phyloP scores from a whole-genome alignment of 2,329 filamentous ascomycete genomes.

The Venturiaceae sp. region DNA sequence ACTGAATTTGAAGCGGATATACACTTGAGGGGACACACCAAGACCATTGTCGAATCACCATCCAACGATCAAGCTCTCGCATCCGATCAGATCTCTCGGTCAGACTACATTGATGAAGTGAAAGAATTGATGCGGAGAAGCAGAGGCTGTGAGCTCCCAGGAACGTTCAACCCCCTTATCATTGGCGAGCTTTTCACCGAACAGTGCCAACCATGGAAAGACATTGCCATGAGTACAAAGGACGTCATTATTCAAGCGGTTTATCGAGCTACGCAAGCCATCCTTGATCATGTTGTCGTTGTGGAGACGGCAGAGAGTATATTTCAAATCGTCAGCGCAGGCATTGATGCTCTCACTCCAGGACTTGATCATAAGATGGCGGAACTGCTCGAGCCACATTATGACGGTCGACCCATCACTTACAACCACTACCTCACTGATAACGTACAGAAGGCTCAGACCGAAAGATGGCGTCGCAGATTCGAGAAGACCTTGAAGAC shows the following conservation, averaged over 20 bases:
- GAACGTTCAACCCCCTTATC: conserved; percentile 50
- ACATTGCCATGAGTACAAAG: conserved; percentile 27
- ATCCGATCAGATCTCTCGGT: conserved; percentile 17
- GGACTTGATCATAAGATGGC: conserved; percentile 6
- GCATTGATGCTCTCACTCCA: background rate
- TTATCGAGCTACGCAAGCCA: background rate
- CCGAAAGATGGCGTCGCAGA: conserved; percentile 10
- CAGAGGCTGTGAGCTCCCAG: conserved; percentile 48
- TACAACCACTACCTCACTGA: conserved; percentile 22
- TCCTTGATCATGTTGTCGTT: background rate
- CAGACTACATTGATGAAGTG: conserved; percentile 31
- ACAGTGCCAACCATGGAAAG: conserved; percentile 46
- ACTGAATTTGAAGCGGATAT: conserved; percentile 37
- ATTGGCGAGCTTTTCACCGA: conserved; percentile 50
- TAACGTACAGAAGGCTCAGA: conserved; percentile 22
- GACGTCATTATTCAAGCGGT: conserved; percentile 6
- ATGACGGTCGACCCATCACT: conserved; percentile 17
- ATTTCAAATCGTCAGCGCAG: background rate
- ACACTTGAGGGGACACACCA: conserved; percentile 9
- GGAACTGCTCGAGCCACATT: conserved; percentile 11
- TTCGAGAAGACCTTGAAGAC: conserved; percentile 12
- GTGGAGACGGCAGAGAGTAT: background rate
- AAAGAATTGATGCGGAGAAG: conserved; percentile 28
- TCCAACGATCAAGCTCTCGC: no score
- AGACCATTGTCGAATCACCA: no score